These are phyloP conservation scores for Ordospora colligata DNA, from an alignment of 371 early-diverging fungal species.

Conservation along the genomic window DNA sequence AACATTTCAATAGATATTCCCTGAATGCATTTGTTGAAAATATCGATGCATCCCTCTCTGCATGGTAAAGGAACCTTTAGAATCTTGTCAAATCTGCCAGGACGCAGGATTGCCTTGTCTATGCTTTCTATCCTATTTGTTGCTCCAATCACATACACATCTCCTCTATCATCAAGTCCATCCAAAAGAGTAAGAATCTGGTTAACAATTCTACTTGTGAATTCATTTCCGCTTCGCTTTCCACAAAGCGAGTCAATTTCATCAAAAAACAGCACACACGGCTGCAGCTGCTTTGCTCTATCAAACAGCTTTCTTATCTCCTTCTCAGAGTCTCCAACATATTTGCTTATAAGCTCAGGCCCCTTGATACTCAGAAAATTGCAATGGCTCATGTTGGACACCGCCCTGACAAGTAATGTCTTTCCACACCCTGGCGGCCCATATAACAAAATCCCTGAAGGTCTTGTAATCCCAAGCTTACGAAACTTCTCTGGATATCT, in stretches of 20 bases:
- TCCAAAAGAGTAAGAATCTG: constrained; percentile 91
- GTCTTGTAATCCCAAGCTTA: constrained; percentile 76
- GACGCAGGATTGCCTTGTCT: constrained; percentile 90
- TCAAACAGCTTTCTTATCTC: constrained; percentile 91
- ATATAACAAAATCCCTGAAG: constrained; percentile 88
- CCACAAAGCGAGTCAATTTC: constrained; percentile 94
- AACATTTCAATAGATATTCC: constrained; percentile 46
- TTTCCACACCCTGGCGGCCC: constrained; percentile 99
- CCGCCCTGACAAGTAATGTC: constrained; percentile 91
- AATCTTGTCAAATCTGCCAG: constrained; percentile 90
- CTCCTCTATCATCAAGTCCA: constrained; percentile 72
- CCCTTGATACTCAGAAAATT: constrained; percentile 97
- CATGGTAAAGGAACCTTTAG: constrained; percentile 77
- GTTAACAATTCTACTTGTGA: constrained; percentile 79
- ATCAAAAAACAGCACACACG: constrained; percentile 86
- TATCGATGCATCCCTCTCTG: constrained; percentile 61
- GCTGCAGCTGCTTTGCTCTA: constrained; percentile 78
- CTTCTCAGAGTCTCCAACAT: constrained; percentile 96
- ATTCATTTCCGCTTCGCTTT: constrained; percentile 60
- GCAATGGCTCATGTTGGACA: constrained; percentile 79
- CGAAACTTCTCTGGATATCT: constrained; percentile 77
- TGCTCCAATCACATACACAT: constrained; percentile 77
- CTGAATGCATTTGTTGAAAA: constrained; percentile 53
- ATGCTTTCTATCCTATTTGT: constrained; percentile 91
- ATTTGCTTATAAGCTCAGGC: constrained; percentile 95